phyloP scores from a whole-genome alignment of 1,284 basidiomycete species.

The Trametes pubescens region DNA sequence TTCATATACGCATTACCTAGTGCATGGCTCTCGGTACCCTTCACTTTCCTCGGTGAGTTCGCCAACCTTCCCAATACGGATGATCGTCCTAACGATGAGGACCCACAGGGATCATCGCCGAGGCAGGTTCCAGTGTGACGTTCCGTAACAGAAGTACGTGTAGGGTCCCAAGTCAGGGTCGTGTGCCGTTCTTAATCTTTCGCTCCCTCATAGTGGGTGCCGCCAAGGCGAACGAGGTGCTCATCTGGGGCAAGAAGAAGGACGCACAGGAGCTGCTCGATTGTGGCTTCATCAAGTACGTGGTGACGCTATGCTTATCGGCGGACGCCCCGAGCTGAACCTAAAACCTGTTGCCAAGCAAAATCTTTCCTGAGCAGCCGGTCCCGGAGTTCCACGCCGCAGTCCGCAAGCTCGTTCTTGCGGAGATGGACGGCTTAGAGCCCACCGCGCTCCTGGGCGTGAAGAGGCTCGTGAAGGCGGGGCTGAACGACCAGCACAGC shows the following conservation, averaged over 20 bases:
- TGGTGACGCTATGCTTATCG: constrained; percentile 11
- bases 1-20: constrained; percentile 74
- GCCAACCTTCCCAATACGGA: background rate
- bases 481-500: constrained; percentile 67
- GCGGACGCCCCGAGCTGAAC: background rate
- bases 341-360: constrained; percentile 46
- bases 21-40: constrained; percentile 69
- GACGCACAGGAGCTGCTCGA: constrained; percentile 62
- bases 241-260: constrained; percentile 75
- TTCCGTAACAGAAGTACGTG: constrained; percentile 70
- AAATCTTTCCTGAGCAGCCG: constrained; percentile 65
- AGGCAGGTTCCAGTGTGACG: constrained; percentile 72
- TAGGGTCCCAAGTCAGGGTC: background rate
- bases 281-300: constrained; percentile 73
- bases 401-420: constrained; percentile 56
- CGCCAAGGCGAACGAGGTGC: constrained; percentile 70
- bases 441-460: constrained; percentile 58
- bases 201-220: constrained; percentile 60
- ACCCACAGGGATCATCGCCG: constrained; percentile 62
- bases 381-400: constrained; percentile 61
- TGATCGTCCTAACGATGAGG: constrained; percentile 26
- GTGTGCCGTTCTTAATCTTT: background rate
- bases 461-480: constrained; percentile 63
- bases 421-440: constrained; percentile 65
- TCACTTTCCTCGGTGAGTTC: constrained; percentile 67